Percentiles rank a stretch among this genome's conserved stretches.
Conservation (phyloP, 1,139 yeast genomes). For the Candida mesenterica region DNA sequence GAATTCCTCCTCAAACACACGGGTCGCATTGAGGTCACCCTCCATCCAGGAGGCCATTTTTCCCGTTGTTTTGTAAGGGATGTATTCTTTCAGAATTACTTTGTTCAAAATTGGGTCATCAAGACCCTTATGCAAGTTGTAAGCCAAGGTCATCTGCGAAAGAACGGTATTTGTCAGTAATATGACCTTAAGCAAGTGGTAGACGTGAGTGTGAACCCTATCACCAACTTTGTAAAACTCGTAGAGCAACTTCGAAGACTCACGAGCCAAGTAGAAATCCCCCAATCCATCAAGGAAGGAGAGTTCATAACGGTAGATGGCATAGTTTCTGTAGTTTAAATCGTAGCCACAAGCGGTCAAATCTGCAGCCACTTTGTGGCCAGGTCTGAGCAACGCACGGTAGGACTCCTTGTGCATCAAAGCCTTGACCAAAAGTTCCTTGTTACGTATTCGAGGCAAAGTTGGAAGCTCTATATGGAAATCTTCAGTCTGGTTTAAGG, state of each 20-base stretch:
- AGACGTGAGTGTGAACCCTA: slow-evolving; percentile 23
- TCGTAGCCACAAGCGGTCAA: slow-evolving; percentile 19
- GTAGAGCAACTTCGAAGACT: slow-evolving; percentile 37
- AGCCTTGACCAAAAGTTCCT: slow-evolving; percentile 33
- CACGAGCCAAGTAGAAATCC: slow-evolving; percentile 41
- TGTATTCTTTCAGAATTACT: slow-evolving; percentile 14
- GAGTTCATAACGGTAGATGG: slow-evolving; percentile 33
- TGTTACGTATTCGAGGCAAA: slow-evolving; percentile 34
- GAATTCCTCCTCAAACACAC: slow-evolving; percentile 42
- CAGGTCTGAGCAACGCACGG: slow-evolving; percentile 30
- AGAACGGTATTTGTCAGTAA: slow-evolving; percentile 43
- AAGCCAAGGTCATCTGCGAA: slow-evolving; percentile 37
- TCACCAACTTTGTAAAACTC: slow-evolving; percentile 21
- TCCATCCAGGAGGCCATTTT: slow-evolving; percentile 12
- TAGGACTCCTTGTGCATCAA: slow-evolving; percentile 43
- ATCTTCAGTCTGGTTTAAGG: slow-evolving; percentile 26
- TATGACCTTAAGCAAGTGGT: slow-evolving; percentile 33
- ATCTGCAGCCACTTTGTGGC: slow-evolving; percentile 30
- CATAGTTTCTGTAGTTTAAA: slow-evolving; percentile 20
- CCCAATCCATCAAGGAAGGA: slow-evolving; percentile 48
- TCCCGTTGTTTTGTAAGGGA: slow-evolving; percentile 13
- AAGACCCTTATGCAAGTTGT: slow-evolving; percentile 36
- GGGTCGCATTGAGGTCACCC: slow-evolving; percentile 20
- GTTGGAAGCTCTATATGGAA: slow-evolving; percentile 31
- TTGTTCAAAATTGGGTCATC: slow-evolving; percentile 25